Conservation (phyloP, 495 filamentous ascomycete species). For the Oidiodendron maius region DNA sequence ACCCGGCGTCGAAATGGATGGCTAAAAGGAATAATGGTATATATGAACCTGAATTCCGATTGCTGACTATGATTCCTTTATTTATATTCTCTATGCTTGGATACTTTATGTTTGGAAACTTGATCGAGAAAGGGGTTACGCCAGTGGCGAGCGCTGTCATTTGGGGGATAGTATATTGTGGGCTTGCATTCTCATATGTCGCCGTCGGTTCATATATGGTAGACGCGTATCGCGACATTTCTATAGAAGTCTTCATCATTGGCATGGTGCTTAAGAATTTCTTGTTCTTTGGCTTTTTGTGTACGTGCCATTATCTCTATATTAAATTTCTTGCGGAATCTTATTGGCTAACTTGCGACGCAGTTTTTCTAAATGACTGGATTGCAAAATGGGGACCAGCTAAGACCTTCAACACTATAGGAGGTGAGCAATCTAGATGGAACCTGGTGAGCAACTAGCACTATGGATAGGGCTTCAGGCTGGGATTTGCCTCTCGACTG, state of each 20-base stretch:
- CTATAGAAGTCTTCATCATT: slow-evolving; percentile 30
- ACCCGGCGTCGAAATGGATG: slow-evolving; percentile 49
- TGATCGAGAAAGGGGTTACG: slow-evolving; percentile 52
- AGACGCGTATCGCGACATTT: slow-evolving; percentile 41
- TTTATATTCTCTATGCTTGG: slow-evolving; percentile 52
- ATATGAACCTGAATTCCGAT: slow-evolving; percentile 65
- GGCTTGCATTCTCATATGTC: slow-evolving; percentile 45
- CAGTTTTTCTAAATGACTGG: too few relatives aligned
- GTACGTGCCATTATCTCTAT: too few relatives aligned
- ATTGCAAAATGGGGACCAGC: too few relatives aligned
- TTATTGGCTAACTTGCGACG: too few relatives aligned
- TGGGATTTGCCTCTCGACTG: too few relatives aligned
- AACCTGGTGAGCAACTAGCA: too few relatives aligned
- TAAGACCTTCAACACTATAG: too few relatives aligned
- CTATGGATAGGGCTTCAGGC: too few relatives aligned
- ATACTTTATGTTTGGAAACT: slow-evolving; percentile 48
- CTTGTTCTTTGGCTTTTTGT: slow-evolving; percentile 45
- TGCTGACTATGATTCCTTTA: slow-evolving; percentile 50
- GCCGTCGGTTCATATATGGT: slow-evolving; percentile 43
- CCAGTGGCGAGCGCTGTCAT: slow-evolving; percentile 76
- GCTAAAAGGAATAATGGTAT: slow-evolving; percentile 55
- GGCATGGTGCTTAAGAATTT: slow-evolving; percentile 30
- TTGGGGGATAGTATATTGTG: slow-evolving; percentile 70
- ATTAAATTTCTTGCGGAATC: too few relatives aligned
- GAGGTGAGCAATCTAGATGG: too few relatives aligned